Base-by-base conservation (phyloP, 2,329 filamentous ascomycete species). In the Rutstroemia sp. region DNA sequence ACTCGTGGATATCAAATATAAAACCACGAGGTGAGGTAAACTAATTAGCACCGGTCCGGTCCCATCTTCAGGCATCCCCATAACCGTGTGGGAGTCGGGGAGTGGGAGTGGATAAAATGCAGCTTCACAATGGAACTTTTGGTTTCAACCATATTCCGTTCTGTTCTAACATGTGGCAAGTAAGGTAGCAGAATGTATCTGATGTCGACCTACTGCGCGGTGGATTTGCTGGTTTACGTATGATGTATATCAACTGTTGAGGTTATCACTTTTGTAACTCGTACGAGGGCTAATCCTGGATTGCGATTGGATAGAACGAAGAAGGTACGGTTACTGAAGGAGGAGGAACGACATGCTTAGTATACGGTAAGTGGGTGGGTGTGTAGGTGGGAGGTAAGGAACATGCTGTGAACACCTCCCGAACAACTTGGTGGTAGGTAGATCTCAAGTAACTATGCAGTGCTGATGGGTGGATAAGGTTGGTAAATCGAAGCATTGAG, bases 241-340 rank as follows among this genome's bases (percentile, higher is more conserved):
- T 48, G 42, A 48, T 54, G 42, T 54, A 54, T 48, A 27, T 27
- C 42, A 48, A 48, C 46, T 38, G 51, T 48, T 54, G 51, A 39
- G 42, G 9, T 34, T 34, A 10, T 34, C 9, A 48, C 16, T 39
- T 48, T 17, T 54, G 51, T 12, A 34, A 34, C 30, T 34, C 51
- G 51, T 54, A 30, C 30, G 41, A 42, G 48, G 51, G 41, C 19
- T 39, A 48, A 48, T 54, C 44, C 16, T 4, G 16, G 3, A 21
- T 27, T 48, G 51, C 42, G 42, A 54, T 48, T 54, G 51, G 51
- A 38, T 48, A 5, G 19, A 45, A 34, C 8, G 30, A 34, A 34
- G 30, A 34, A 30, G 10, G 30, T 34, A 25, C 25, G 25, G 25
- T 25, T 25, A 25, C 25, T 25, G 25, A 27, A 27, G 25, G 25